A percentile compares a stretch with the other conserved stretches of the same genome.
These are phyloP conservation scores for Scytalidium lignicola DNA, from an alignment of 2,329 filamentous ascomycete species.

Conservation along the genomic window DNA sequence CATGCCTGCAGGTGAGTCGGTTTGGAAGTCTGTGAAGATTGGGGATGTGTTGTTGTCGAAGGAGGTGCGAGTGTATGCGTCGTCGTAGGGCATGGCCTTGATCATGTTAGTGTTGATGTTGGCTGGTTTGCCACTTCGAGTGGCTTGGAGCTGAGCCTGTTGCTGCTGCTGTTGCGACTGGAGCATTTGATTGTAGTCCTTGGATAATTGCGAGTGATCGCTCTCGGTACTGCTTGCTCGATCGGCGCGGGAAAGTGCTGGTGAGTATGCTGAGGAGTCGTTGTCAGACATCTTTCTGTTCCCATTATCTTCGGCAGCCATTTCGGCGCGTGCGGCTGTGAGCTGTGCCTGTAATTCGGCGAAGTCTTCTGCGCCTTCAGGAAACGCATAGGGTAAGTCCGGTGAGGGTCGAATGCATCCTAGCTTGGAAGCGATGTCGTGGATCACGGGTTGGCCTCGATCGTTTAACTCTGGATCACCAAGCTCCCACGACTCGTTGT, in stretches of 20 bases:
- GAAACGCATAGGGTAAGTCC: conserved; percentile 55
- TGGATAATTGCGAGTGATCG: conserved; percentile 20
- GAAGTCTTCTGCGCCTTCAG: conserved; percentile 55
- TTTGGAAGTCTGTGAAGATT: conserved; percentile 19
- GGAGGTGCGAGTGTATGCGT: conserved; percentile 10
- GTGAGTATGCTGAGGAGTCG: conserved; percentile 15
- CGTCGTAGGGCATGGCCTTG: conserved; percentile 8
- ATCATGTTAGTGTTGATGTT: conserved; percentile 7
- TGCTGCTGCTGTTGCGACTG: conserved; percentile 13
- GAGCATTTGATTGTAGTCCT: conserved; percentile 19
- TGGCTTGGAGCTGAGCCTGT: conserved; percentile 1
- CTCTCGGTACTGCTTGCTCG: conserved; percentile 23
- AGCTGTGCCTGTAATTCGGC: conserved; percentile 51
- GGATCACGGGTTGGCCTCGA: conserved; percentile 56
- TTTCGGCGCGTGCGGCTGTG: conserved; percentile 25
- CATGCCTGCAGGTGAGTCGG: conserved; percentile 15
- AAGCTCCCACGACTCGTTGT: conserved; percentile 52
- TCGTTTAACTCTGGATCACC: conserved; percentile 61
- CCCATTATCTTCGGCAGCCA: conserved; percentile 13
- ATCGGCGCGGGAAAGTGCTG: conserved; percentile 15
- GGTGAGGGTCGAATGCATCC: conserved; percentile 59
- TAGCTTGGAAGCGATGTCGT: conserved; percentile 60
- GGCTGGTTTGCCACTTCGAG: background rate
- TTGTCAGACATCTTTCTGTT: conserved; percentile 14
- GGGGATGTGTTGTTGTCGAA: conserved; percentile 17